Conservation (phyloP, 257 asterid genomes). For the Orobanche coerulescens region DNA sequence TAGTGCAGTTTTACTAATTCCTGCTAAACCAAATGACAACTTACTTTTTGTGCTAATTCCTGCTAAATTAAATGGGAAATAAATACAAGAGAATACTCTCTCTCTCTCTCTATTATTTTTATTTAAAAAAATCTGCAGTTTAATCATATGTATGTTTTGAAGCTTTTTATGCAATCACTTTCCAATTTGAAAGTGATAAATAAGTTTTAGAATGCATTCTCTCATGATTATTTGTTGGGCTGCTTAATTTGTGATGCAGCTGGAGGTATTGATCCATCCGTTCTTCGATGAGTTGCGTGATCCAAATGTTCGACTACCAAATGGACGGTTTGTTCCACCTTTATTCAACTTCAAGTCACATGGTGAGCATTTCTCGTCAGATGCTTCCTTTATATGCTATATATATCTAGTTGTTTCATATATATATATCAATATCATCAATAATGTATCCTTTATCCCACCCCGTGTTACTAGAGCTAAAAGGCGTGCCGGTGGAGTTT, state of each 20-base stretch:
- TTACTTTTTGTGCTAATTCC: no score
- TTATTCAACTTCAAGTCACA: slow-evolving; percentile 59
- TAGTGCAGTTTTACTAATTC: no score
- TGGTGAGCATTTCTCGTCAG: slow-evolving; percentile 23
- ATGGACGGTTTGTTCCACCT: slow-evolving; percentile 61
- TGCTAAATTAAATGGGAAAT: no score
- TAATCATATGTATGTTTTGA: no score
- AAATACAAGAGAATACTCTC: no score
- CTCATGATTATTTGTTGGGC: neutral
- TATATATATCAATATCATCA: neutral
- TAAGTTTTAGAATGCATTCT: neutral
- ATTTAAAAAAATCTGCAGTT: no score
- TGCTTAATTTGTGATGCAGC: slow-evolving; percentile 30
- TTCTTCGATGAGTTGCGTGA: slow-evolving; percentile 67
- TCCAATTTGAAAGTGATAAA: no score
- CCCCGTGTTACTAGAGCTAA: slow-evolving; percentile 38
- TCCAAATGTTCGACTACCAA: slow-evolving; percentile 52
- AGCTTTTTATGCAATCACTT: no score
- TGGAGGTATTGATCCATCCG: slow-evolving; percentile 60
- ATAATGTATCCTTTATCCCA: neutral
- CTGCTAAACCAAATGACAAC: no score
- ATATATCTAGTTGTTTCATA: neutral
- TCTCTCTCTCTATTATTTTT: neutral
- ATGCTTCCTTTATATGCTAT: neutral
- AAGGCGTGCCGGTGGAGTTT: slow-evolving; percentile 51